Evolutionary conservation across 345 rosid species (phyloP), one percentile per base, ranked within the genome.

Genomic region (Lepidium africanum): DNA sequence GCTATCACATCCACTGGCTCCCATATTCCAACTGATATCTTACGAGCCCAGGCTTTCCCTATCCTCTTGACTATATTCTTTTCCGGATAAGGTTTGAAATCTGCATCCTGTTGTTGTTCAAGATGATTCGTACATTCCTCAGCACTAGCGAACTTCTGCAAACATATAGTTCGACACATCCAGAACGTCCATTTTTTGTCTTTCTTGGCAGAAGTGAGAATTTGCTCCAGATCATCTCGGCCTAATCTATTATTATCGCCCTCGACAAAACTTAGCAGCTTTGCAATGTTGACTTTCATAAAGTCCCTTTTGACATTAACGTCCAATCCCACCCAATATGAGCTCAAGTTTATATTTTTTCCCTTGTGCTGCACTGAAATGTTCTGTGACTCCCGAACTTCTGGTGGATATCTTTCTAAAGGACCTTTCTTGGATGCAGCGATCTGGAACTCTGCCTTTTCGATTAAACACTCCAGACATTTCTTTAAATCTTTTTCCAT

Each of bases 151-250:
- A 10, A 56, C 50, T 45, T 32, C 9, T 12, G 1, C 0, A 0
- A 32, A 47, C 70, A 72, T 47, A 11, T 12, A 56, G 37, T 27
- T 46, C 71, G n/a, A 19, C 76, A 72, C 65, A 13, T 32, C 76
- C 76, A 64, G 51, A 32, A 30, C 19, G 0, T 72, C 76, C 76
- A 72, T 7, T 4, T 47, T 7, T 12, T 2, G 25, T 64, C 3
- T 64, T 38, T 2, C 59, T 6, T 27, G 1, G 43, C 70, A 64
- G 47, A 39, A 45, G 13, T 13, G 6, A 72, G 25, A 56, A 17
- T 36, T 48, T 14, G 15, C 37, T 48, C 36, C 37, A 72, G 39
- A 64, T 9, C 43, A 12, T n/a, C 51, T 48, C 1, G 49, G 40
- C 53, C 70, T 30, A 48, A 9, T 23, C 19, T 45, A 12, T 11